These are phyloP conservation scores for Dendrobium nobile DNA, from an alignment of 106 monocot species.

Conservation along the genomic window DNA sequence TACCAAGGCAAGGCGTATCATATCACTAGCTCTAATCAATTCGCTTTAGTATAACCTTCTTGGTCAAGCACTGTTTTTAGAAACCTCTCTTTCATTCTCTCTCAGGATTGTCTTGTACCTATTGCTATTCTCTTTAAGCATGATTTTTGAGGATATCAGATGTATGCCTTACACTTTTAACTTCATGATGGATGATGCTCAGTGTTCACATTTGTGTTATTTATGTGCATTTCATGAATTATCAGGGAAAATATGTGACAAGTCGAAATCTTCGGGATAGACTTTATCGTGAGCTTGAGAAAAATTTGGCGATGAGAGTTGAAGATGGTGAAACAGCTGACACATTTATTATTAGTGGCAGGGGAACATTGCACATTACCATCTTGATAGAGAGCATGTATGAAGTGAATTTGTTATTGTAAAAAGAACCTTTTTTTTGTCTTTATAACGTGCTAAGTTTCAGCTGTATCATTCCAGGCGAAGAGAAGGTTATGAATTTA, in stretches of 20 bases:
- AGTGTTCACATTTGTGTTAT: neutral
- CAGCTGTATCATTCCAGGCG: conserved; percentile 48
- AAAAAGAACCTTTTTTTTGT: neutral
- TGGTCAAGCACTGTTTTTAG: neutral
- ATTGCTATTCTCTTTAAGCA: neutral
- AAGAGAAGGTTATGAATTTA: conserved; percentile 98
- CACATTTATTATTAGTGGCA: conserved; percentile 92
- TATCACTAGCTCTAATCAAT: neutral
- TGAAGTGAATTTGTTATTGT: conserved; percentile 4
- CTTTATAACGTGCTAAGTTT: neutral
- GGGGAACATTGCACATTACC: conserved; percentile 93
- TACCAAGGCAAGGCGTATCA: too few species aligned
- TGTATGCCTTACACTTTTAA: neutral
- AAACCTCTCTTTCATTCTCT: neutral
- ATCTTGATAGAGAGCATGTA: conserved; percentile 98
- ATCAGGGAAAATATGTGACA: conserved; percentile 93
- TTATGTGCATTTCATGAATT: neutral
- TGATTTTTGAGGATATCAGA: neutral
- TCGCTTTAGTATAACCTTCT: neutral
- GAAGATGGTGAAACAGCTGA: conserved; percentile 98
- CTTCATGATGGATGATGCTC: neutral
- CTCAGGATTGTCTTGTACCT: neutral
- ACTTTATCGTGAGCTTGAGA: conserved; percentile 82
- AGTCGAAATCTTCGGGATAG: conserved; percentile 95
- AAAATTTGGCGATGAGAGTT: conserved; percentile 96